Conservation (phyloP, 106 monocot species). For the Dioscorea dumetorum region DNA sequence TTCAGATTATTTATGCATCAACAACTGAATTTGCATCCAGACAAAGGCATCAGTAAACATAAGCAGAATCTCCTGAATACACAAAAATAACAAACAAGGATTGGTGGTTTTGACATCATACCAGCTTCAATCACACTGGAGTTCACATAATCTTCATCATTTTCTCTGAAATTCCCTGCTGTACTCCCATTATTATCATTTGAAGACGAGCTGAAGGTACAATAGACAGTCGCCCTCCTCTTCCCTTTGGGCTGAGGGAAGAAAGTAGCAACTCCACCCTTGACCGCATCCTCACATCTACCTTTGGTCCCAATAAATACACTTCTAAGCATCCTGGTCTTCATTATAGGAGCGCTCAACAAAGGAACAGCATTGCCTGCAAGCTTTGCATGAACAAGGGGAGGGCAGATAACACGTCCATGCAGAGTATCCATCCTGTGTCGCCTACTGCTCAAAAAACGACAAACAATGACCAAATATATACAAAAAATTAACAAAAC, state of each 20-base stretch:
- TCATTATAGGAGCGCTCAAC: slow-evolving; percentile 13
- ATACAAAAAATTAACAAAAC: too few relatives aligned
- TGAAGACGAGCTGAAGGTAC: slow-evolving; percentile 62
- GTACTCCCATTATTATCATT: slow-evolving; percentile 49
- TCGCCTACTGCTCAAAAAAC: too few relatives aligned
- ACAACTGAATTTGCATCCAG: too few relatives aligned
- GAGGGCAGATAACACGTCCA: slow-evolving; percentile 50
- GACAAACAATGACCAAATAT: too few relatives aligned
- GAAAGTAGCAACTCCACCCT: slow-evolving; percentile 8
- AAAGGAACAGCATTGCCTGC: slow-evolving; percentile 9
- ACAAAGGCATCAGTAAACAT: too few relatives aligned
- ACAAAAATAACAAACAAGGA: too few relatives aligned
- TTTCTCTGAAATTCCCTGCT: slow-evolving; percentile 64
- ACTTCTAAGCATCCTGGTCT: slow-evolving; percentile 13
- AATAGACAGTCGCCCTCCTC: slow-evolving; percentile 14
- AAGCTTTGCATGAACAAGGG: slow-evolving; percentile 26
- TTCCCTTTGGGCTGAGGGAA: slow-evolving; percentile 8
- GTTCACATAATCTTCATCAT: slow-evolving; percentile 73
- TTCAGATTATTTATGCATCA: too few relatives aligned
- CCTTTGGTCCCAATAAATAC: slow-evolving; percentile 33
- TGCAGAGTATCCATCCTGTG: slow-evolving; percentile 50
- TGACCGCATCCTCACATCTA: slow-evolving; percentile 10
- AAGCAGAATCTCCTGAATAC: too few relatives aligned
- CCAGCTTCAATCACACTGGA: slow-evolving; percentile 84
- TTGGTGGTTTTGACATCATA: slow-evolving; percentile 12